Evolutionary conservation across 192 early-diverging fungal species (phyloP), one percentile per base, ranked within the genome.

Genomic region (Gamsiella multidivaricata): DNA sequence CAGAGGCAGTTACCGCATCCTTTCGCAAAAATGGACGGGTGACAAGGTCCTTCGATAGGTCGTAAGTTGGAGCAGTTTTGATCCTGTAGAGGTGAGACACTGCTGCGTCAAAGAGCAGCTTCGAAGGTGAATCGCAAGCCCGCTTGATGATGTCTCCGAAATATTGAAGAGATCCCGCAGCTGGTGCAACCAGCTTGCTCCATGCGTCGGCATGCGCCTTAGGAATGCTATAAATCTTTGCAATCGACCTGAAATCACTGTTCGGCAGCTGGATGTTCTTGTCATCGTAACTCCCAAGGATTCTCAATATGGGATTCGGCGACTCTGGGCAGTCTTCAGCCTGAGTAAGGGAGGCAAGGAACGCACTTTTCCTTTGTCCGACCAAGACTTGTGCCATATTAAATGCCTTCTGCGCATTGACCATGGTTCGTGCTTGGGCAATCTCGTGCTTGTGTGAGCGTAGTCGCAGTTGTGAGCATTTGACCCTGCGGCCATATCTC

Each of bases 401-500:
- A 17, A 52, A 47, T 4, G 5, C 28, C 17, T 58, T 51, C 17
- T 46, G 26, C 1, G 49, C 52, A 6, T 37, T 1, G 1, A 12
- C 46, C 45, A 80, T 67, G 18, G 4, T 2, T 8, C 33, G 31
- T 5, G 32, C 53, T 17, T 69, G 67, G 0, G 17, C 8, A 5
- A 65, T 8, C 17, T 65, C 39, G 18, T 55, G 26, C 36, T 82
- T 82, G 58, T 80, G 72, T 3, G 29, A 29, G 2, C 69, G 61
- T 28, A 70, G 54, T 32, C 64, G 28, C 22, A 86, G 29, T 36
- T 76, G 59, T 0, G 79, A 61, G 29, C 67, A 39, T 26, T 81
- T 81, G 49, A 81, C 68, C 0, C 73, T 57, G 15, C 82, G 80
- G 1, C 81, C 80, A 64, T 81, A 83, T 14, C 85, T 54, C 20